phyloP scores from a whole-genome alignment of 2,329 filamentous ascomycete species.

The Delphinella strobiligena region DNA sequence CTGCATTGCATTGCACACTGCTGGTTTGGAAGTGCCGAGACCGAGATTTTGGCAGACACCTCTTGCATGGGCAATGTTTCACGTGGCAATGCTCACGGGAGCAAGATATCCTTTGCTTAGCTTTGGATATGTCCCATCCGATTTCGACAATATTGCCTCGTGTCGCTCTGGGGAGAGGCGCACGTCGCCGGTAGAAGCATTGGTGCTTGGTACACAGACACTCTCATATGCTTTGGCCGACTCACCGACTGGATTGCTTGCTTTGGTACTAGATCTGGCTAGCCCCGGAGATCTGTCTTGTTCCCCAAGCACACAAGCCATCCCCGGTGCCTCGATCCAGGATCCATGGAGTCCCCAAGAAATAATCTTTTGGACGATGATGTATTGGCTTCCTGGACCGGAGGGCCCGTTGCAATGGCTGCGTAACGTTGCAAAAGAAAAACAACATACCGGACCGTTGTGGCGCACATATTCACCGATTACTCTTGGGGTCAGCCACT shows the following conservation, averaged over 20 bases:
- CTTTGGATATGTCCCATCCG: constrained; percentile 45
- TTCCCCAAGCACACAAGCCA: neutral
- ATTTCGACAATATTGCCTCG: constrained; percentile 29
- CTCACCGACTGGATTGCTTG: constrained; percentile 46
- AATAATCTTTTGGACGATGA: constrained; percentile 47
- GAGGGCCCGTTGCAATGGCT: constrained; percentile 47
- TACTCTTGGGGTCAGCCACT: constrained; percentile 30
- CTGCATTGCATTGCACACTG: constrained; percentile 49
- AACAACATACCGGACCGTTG: constrained; percentile 11
- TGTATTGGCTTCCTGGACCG: constrained; percentile 56
- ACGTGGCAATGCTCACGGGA: constrained; percentile 32
- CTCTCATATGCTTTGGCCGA: constrained; percentile 50
- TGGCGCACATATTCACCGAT: constrained; percentile 19
- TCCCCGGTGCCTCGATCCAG: neutral
- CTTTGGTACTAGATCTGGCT: constrained; percentile 34
- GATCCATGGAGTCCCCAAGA: constrained; percentile 32
- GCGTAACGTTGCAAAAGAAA: constrained; percentile 18
- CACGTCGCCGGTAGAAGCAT: too few species aligned
- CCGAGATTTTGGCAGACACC: constrained; percentile 34
- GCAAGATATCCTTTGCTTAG: constrained; percentile 32
- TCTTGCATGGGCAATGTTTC: constrained; percentile 44
- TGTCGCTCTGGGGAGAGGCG: too few species aligned
- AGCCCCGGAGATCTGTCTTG: constrained; percentile 6
- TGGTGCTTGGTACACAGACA: constrained; percentile 32
- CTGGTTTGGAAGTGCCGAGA: constrained; percentile 42